phyloP scores from a whole-genome alignment of 1,284 basidiomycete genomes.

The Uromyces viciae-fabae region DNA sequence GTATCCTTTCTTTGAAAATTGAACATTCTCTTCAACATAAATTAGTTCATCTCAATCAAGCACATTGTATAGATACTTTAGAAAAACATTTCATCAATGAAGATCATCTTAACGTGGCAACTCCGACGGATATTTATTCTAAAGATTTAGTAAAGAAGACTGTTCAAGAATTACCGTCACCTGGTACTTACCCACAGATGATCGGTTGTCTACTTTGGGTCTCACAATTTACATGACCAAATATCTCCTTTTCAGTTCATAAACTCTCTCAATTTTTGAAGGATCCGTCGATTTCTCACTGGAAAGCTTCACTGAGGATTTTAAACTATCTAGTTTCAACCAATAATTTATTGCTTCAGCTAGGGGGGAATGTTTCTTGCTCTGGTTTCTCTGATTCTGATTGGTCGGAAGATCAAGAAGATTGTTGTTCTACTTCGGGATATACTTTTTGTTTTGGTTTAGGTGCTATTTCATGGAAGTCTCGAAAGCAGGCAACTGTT shows the following conservation, averaged over 20 bases:
- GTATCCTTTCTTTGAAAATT: neutral
- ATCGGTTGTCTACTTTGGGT: neutral
- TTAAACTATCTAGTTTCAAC: neutral
- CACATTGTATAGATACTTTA: neutral
- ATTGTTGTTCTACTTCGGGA: neutral
- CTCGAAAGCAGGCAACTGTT: no score
- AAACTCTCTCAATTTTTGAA: neutral
- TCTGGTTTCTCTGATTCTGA: neutral
- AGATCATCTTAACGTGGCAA: no score
- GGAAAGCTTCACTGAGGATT: neutral
- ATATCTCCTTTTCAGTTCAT: neutral
- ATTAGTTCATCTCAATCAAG: neutral
- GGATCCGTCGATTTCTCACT: neutral
- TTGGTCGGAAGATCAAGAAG: conserved; percentile 3
- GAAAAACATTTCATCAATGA: no score
- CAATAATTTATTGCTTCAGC: neutral
- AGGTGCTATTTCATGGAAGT: neutral
- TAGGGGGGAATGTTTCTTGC: neutral
- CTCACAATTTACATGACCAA: neutral
- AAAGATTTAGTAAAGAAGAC: no score
- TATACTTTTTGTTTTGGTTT: neutral
- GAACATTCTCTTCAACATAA: neutral
- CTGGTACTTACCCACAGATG: no score
- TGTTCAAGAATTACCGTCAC: no score
- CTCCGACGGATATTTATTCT: no score